phyloP scores from a whole-genome alignment of 2,329 filamentous ascomycete genomes.

The Talaromyces sp. region DNA sequence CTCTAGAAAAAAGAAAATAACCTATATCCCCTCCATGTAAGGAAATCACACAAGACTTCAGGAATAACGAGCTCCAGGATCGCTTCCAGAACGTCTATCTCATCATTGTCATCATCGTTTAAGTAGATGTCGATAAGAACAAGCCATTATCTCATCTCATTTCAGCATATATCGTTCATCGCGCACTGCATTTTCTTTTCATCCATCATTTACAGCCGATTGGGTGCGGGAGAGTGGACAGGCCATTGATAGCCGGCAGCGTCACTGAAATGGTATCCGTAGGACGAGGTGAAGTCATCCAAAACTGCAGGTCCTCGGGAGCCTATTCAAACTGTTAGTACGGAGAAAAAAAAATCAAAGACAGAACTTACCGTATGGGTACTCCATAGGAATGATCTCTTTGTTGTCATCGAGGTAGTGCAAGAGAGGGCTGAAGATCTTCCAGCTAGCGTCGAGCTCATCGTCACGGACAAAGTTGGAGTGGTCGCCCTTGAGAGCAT shows the following conservation, averaged over 20 bases:
- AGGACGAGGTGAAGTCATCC: slow-evolving; percentile 96
- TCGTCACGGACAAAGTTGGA: slow-evolving; percentile 98
- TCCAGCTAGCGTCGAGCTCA: slow-evolving; percentile 96
- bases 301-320: slow-evolving; percentile 94
- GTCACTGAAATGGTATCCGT: slow-evolving; percentile 98
- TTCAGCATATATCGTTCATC: slow-evolving; percentile 13
- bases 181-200: background rate
- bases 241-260: slow-evolving; percentile 95
- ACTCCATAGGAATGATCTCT: slow-evolving; percentile 99
- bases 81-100: slow-evolving; percentile 7
- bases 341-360: background rate
- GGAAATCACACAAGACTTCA: slow-evolving; percentile 15
- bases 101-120: slow-evolving; percentile 11
- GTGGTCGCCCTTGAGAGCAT: slow-evolving; percentile 97
- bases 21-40: background rate
- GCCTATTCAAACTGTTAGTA: slow-evolving; percentile 52
- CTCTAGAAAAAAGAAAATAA: background rate
- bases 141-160: slow-evolving; percentile 3
- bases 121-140: background rate
- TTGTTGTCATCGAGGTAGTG: slow-evolving; percentile 99
- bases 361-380: slow-evolving; percentile 82
- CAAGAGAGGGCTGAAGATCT: slow-evolving; percentile 93
- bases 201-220: slow-evolving; percentile 67
- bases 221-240: slow-evolving; percentile 64
- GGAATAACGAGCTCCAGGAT: slow-evolving; percentile 12